phyloP scores from a whole-genome alignment of 129 eudicot species.

The Flaveria linearis region DNA sequence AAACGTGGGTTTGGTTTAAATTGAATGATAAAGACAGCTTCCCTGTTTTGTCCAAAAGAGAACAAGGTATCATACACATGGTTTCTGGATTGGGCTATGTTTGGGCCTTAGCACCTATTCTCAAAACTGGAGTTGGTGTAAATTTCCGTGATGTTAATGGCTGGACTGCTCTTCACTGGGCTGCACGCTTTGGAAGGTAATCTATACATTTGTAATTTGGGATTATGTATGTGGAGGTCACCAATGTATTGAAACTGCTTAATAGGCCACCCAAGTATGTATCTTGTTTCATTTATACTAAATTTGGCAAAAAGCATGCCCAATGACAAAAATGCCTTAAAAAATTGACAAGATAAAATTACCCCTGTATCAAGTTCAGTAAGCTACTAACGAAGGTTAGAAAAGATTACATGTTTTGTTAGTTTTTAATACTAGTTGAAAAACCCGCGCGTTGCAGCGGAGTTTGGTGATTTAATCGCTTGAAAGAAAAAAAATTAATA shows the following conservation, averaged over 20 bases:
- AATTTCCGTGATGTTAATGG: conserved; percentile 87
- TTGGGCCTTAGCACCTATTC: conserved; percentile 89
- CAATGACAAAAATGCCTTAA: conserved; percentile 5
- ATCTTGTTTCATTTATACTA: background rate
- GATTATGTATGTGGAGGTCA: background rate
- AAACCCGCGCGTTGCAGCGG: no score
- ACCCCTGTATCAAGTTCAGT: background rate
- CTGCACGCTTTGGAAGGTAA: conserved; percentile 97
- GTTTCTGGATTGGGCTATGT: conserved; percentile 90
- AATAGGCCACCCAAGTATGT: background rate
- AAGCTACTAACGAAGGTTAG: background rate
- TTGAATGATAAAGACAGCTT: conserved; percentile 25
- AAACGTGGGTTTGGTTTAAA: conserved; percentile 62
- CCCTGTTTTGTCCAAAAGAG: conserved; percentile 63
- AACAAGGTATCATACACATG: conserved; percentile 93
- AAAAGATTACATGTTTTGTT: background rate
- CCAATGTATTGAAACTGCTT: background rate
- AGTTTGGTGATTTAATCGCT: no score
- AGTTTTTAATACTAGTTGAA: background rate
- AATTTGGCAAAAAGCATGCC: background rate
- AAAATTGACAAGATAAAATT: background rate
- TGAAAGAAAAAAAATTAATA: no score
- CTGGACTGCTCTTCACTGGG: conserved; percentile 99
- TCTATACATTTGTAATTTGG: background rate
- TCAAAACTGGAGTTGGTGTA: conserved; percentile 65